Base-by-base conservation (phyloP, 2,329 filamentous ascomycete genomes). In the Aspergillus aculeatus region DNA sequence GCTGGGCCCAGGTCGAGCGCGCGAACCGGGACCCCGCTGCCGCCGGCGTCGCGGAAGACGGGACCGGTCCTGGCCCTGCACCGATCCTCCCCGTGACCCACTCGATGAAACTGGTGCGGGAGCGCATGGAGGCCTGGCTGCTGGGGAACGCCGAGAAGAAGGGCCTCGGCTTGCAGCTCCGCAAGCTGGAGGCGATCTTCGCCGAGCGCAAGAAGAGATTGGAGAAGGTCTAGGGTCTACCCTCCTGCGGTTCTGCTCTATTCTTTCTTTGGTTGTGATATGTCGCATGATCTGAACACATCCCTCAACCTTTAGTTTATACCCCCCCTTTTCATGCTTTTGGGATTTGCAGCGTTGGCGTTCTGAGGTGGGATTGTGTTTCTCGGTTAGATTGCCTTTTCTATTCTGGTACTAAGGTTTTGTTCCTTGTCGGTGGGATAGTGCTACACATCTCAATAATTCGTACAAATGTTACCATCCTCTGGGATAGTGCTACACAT, bases 91-190 rank as follows among this genome's bases (percentile, higher is more conserved):
- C 94, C 0, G 84, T 94, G 4, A 73, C 90, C 59, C 86, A 81
- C 70, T 85, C 89, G 1, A 86, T 97, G 86, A 84, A 81, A 67
- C 73, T 72, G 29, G 81, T 90, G 12, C 83, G 94, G 62, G 86
- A 90, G 78, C 82, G 82, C 70, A 96, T 98, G 92, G 93, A 97
- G 79, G 71, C 58, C 2, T 96, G 91, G 89, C 78, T 98, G 57
- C 88, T 89, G 77, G 82, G 74, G 10, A 95, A 96, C 74, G 90
- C 89, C 65, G 93, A 96, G 79, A 89, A 87, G 70, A 93, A 93
- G 0, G 90, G 70, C 76, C 72, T 88, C 68, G 83, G 83, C 67
- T 75, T 76, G 12, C 77, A 84, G 68, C 76, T 88, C 35, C 73
- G 78, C 59, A 80, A 91, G 51, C 81, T 97, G 70, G 89, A 91